Evolutionary conservation across 306 rosid species (phyloP).

Genomic region (Cajanus cajan): DNA sequence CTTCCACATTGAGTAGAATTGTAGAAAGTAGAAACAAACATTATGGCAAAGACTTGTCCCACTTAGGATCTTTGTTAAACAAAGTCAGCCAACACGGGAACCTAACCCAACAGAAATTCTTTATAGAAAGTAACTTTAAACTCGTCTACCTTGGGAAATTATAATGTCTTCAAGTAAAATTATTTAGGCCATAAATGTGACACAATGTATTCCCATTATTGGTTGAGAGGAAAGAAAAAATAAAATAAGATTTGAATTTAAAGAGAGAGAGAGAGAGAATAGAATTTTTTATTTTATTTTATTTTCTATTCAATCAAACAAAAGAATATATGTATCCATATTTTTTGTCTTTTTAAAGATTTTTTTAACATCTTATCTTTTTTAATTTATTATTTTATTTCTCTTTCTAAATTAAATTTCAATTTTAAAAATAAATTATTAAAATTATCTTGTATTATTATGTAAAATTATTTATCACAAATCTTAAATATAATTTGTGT

Average conservation of each 20-base stretch:
- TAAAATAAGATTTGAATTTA: neutral
- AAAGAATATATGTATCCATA: no score
- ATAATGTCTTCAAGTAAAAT: neutral
- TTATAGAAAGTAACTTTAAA: conserved; percentile 34
- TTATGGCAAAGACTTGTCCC: conserved; percentile 29
- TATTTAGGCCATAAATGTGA: neutral
- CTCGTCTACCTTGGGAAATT: conserved; percentile 10
- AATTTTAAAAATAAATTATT: no score
- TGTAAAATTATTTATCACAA: no score
- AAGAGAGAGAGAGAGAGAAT: neutral
- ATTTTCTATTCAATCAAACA: no score
- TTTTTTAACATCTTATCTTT: no score
- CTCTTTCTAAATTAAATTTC: no score
- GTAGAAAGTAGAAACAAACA: conserved; percentile 6
- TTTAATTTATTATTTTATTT: no score
- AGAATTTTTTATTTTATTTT: no score
- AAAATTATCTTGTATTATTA: no score
- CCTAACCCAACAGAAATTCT: conserved; percentile 35
- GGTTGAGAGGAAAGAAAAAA: neutral
- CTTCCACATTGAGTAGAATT: conserved; percentile 10
- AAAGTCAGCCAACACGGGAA: conserved; percentile 10
- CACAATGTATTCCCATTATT: neutral
- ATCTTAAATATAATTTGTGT: no score
- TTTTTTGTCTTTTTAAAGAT: no score
- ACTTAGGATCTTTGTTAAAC: conserved; percentile 2